phyloP scores from a whole-genome alignment of 805 yeast genomes.

The Pichia californica region DNA sequence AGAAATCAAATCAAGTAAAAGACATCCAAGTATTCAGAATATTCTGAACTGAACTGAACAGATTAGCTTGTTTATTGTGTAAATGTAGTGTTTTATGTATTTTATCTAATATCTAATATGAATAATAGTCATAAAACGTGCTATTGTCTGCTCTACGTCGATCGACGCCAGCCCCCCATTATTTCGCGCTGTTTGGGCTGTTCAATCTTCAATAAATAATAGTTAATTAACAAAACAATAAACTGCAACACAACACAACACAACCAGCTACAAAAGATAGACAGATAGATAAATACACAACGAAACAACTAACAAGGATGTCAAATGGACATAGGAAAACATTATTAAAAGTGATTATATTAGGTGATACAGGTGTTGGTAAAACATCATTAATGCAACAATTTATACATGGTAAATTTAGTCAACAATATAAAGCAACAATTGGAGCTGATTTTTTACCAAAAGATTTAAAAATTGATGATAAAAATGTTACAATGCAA shows the following conservation, averaged over 20 bases:
- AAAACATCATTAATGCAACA: constrained; percentile 97
- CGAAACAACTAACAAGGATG: not conserved
- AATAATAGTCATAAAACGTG: too few relatives aligned
- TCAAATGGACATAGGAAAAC: constrained; percentile 55
- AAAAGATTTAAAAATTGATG: constrained; percentile 82
- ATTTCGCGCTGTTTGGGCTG: too few relatives aligned
- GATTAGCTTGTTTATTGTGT: too few relatives aligned
- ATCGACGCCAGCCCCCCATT: too few relatives aligned
- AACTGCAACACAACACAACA: too few relatives aligned
- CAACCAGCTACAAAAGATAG: too few relatives aligned
- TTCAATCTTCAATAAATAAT: too few relatives aligned
- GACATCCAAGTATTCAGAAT: constrained; percentile 4
- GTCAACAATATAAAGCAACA: constrained; percentile 94
- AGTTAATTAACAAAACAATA: too few relatives aligned
- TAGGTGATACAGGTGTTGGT: constrained; percentile 98
- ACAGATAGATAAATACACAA: too few relatives aligned
- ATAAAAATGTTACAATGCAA: constrained; percentile 71
- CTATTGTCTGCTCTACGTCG: too few relatives aligned
- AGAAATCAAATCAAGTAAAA: not conserved
- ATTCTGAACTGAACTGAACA: not conserved
- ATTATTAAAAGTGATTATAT: constrained; percentile 75
- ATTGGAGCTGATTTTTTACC: constrained; percentile 97
- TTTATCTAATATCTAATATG: not conserved
- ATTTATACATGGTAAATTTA: constrained; percentile 89
- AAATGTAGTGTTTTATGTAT: not conserved